Base-by-base conservation (phyloP, 2,329 filamentous ascomycete species). In the Xylariaceae sp. region DNA sequence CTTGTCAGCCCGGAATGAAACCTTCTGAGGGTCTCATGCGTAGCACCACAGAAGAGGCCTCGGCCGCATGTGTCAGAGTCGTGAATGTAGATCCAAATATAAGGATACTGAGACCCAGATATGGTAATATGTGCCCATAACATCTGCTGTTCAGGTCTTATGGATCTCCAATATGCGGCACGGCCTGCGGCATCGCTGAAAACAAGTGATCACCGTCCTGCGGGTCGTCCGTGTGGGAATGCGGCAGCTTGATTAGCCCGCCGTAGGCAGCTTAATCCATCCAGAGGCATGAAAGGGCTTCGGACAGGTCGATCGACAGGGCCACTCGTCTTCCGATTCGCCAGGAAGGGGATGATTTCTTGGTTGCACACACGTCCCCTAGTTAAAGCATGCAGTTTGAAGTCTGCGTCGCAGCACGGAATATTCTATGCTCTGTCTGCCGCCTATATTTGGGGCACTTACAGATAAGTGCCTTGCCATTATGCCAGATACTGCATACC, bases 1-100 rank as follows among this genome's bases (percentile, higher is more conserved):
- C 55, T 65, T 57, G 61, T 55, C 55, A 64, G 23, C 59, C 62
- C 62, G 58, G 62, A 59, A 64, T 61, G 58, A 58, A 59, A 63
- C 63, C 56, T 61, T 57, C 53, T 53, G 18, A 53, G 37, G 17
- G 56, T 62, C 39, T 52, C 55, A 51, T 55, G 60, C 13, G 42
- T 53, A 47, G 42, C n/a, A 51, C 37, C 59, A 54, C 45, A 49
- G 30, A 15, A 51, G 55, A 35, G 9, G 39, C 35, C 30, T 53
- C 42, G 56, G 56, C 18, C 45, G 30, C 53, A 18, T 53, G 51
- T 56, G 44, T 35, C 49, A 45, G 39, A 42, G 23, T 55, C 49
- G 56, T 42, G 51, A 53, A 49, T 45, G 56, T 11, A 55, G 18
- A 58, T 56, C 50, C n/a, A 51, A 58, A 53, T 10, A 30, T 39